Evolutionary conservation across 352 stramenopile species (phyloP).

Genomic region (Peronospora farinosa): DNA sequence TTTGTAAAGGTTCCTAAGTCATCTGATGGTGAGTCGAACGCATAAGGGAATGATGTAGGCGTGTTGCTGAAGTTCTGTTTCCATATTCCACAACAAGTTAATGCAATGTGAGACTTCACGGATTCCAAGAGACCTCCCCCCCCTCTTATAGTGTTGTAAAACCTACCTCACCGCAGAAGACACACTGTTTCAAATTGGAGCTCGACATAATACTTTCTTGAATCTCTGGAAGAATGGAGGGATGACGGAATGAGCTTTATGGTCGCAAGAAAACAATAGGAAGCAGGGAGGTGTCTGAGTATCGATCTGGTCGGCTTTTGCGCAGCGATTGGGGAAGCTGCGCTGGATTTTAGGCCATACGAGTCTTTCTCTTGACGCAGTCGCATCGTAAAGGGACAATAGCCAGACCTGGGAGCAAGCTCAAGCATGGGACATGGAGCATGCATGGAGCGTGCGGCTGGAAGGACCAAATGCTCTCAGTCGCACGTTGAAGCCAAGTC

Average conservation of each 20-base stretch:
- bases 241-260: not conserved
- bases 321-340: slow-evolving; percentile 4
- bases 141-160: not conserved
- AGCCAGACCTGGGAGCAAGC: slow-evolving; percentile 22
- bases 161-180: slow-evolving; percentile 26
- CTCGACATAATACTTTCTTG: not conserved
- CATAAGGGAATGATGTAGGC: slow-evolving; percentile 12
- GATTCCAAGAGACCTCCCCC: not conserved
- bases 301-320: not conserved
- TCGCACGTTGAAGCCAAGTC: slow-evolving; percentile 9
- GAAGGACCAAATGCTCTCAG: not conserved
- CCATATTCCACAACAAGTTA: slow-evolving; percentile 7
- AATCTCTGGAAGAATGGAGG: not conserved
- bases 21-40: slow-evolving; percentile 8
- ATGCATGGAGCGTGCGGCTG: slow-evolving; percentile 20
- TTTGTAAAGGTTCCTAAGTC: slow-evolving; percentile 10
- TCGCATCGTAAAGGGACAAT: slow-evolving; percentile 3
- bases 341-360: slow-evolving; percentile 17
- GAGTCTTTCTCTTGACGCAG: not conserved
- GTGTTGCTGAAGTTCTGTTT: slow-evolving; percentile 20
- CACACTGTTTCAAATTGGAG: slow-evolving; percentile 8
- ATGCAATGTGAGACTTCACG: not conserved
- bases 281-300: not conserved
- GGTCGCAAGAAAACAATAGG: not conserved
- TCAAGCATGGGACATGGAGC: slow-evolving; percentile 12